phyloP scores from a whole-genome alignment of 371 early-diverging fungal species.

The Syncephalastrum sp. region DNA sequence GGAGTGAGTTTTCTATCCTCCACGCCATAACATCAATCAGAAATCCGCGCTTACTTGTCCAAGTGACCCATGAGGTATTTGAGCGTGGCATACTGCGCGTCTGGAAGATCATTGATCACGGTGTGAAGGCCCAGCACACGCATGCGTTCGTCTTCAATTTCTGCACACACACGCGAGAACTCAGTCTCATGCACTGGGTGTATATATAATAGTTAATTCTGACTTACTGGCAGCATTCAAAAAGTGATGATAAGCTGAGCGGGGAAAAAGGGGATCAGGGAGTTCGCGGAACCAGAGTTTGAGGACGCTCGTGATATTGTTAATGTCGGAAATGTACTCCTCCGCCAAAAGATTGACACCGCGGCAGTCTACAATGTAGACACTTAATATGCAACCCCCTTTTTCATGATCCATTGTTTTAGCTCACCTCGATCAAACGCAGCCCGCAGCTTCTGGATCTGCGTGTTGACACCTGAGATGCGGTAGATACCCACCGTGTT shows the following conservation, averaged over 20 bases:
- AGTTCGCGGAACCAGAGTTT: constrained; percentile 91
- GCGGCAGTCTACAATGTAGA: constrained; percentile 45
- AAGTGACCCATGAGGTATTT: constrained; percentile 75
- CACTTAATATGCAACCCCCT: background rate
- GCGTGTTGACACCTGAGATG: constrained; percentile 70
- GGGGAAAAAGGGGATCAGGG: constrained; percentile 82
- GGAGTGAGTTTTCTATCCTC: background rate
- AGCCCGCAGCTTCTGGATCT: constrained; percentile 66
- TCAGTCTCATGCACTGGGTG: too few species aligned
- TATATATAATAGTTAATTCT: too few species aligned
- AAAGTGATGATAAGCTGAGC: constrained; percentile 58
- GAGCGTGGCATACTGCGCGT: constrained; percentile 77
- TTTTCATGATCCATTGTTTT: background rate
- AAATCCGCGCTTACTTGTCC: constrained; percentile 44
- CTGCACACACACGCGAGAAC: constrained; percentile 18
- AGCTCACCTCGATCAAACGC: constrained; percentile 69
- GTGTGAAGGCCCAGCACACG: constrained; percentile 65
- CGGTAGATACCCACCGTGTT: constrained; percentile 82
- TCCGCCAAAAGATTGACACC: constrained; percentile 60
- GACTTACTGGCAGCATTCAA: constrained; percentile 64
- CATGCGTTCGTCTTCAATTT: constrained; percentile 58
- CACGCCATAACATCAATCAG: background rate
- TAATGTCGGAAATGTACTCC: constrained; percentile 69
- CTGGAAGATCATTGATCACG: constrained; percentile 67
- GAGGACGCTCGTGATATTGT: constrained; percentile 79